Base-by-base conservation (phyloP, 345 rosid species). In the Citrus cavaleriei region DNA sequence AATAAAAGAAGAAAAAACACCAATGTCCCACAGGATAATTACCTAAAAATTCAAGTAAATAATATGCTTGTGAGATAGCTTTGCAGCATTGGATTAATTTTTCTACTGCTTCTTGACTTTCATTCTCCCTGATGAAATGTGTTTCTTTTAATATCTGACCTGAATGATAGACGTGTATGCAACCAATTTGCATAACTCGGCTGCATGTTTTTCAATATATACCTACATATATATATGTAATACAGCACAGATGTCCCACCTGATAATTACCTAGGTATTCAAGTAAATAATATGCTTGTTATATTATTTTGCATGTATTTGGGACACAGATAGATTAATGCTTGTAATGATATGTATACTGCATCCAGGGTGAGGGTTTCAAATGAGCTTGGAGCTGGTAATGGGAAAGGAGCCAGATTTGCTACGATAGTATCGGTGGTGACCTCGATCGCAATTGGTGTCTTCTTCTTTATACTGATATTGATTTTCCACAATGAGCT, bases 331-430 rank as follows among this genome's bases (percentile, higher is more conserved):
- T 62, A 16, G 35, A 27, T 49, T 49, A 54, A 70, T 70, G 34
- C 59, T 24, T 69, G 32, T 24, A 0, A 81, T 37, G 40, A 37
- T 37, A 37, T 7, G 40, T 37, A 37, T 37, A 37, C 40, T 37
- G 40, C 40, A 37, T 37, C 40, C 87, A 93, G 98, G 78, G 95
- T 95, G 16, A 85, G 98, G 64, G 98, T 93, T 14, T 93, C 98
- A 8, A 95, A 95, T 63, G 98, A 95, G 82, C 85, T 95, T 34
- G 98, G 98, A 30, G 97, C 98, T 1, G 97, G 98, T 0, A 93
- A 92, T 49, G 98, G 98, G 7, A 89, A 82, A 73, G 98, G 91
- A 77, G 98, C 98, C 1, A 93, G 78, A 80, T 93, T 92, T 70
- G 98, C 98, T 0, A 87, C 93, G n/a, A 57, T 27, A 1, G 88